These are phyloP conservation scores for Hysterangium stoloniferum DNA, from an alignment of 768 basidiomycete genomes.

Conservation along the genomic window DNA sequence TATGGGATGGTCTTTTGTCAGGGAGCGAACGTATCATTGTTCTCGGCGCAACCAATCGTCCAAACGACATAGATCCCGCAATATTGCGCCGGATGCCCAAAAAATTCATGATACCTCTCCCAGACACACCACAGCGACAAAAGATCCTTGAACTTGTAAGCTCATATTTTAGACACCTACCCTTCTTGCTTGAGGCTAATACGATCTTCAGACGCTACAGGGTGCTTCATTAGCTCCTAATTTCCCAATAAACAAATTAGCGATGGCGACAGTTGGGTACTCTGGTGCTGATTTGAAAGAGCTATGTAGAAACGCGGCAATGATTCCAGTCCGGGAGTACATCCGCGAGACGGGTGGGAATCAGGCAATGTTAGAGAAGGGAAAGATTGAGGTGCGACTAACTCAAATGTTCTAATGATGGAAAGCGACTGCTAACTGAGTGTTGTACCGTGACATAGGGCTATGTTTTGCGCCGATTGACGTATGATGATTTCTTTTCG, in stretches of 20 bases:
- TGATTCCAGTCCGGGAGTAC: conserved; percentile 84
- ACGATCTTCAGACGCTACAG: conserved; percentile 64
- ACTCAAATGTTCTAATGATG: no score
- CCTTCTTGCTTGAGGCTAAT: conserved; percentile 2
- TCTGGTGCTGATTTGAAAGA: conserved; percentile 92
- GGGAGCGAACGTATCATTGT: conserved; percentile 77
- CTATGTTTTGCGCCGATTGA: conserved; percentile 68
- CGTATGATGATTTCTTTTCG: conserved; percentile 59
- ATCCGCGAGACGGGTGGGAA: conserved; percentile 37
- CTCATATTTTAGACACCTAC: conserved; percentile 2
- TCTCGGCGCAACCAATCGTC: conserved; percentile 92
- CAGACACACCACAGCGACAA: conserved; percentile 66
- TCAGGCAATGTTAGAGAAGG: conserved; percentile 9
- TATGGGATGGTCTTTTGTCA: conserved; percentile 93
- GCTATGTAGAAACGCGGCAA: conserved; percentile 87
- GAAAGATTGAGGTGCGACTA: conserved; percentile 8
- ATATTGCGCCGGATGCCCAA: conserved; percentile 97
- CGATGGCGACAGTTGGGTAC: conserved; percentile 58
- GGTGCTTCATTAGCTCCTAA: conserved; percentile 58
- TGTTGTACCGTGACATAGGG: no score
- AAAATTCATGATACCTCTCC: conserved; percentile 80
- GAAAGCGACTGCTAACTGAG: no score
- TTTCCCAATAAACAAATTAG: conserved; percentile 58
- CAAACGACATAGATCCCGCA: conserved; percentile 83
- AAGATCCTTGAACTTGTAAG: conserved; percentile 78